Evolutionary conservation across 2,329 filamentous ascomycete genomes (phyloP).

Genomic region (Beauveria brongniartii): DNA sequence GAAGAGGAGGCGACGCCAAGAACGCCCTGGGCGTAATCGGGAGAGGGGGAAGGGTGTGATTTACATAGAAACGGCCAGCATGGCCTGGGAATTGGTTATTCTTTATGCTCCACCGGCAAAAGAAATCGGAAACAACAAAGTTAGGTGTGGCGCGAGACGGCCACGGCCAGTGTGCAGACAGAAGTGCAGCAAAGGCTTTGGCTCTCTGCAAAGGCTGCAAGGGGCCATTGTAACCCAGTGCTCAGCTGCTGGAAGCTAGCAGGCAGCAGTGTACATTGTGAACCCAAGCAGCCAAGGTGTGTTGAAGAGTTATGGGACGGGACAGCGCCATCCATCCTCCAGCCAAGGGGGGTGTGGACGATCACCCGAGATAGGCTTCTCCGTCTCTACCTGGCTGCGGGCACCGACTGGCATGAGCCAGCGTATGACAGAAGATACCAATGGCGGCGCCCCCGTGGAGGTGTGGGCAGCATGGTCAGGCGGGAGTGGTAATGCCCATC

Average conservation of each 20-base stretch:
- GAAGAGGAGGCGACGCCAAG: background rate
- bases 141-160: background rate
- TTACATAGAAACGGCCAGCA: constrained; percentile 4
- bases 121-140: background rate
- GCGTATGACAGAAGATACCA: background rate
- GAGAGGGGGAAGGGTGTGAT: background rate
- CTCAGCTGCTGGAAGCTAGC: background rate
- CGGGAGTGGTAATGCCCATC: background rate
- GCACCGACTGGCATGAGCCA: background rate
- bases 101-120: constrained; percentile 9
- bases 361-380: constrained; percentile 6
- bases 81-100: constrained; percentile 3
- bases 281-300: background rate
- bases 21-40: background rate
- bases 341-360: background rate
- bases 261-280: background rate
- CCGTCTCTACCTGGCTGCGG: background rate
- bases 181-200: background rate
- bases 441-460: constrained; percentile 3
- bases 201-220: background rate
- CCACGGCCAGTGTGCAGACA: background rate
- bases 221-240: background rate
- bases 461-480: background rate
- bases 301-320: background rate
- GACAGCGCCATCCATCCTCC: background rate